Conservation (phyloP, 352 stramenopile genomes). For the Globisporangium takayamanum region DNA sequence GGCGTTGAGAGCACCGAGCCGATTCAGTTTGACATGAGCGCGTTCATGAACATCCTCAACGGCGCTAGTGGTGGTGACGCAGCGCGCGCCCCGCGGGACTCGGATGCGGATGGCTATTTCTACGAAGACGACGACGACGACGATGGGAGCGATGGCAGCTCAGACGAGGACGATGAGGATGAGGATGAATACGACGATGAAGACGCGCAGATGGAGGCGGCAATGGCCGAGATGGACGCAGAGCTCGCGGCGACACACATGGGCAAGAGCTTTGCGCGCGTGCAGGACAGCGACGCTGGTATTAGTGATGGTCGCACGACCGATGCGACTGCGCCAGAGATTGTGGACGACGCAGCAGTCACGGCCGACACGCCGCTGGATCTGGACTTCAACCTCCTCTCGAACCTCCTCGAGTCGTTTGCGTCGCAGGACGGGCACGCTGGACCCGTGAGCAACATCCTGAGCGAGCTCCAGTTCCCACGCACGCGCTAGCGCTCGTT, state of each 20-base stretch:
- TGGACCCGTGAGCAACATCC: slow-evolving; percentile 69
- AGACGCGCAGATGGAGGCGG: slow-evolving; percentile 36
- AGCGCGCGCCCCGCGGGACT: slow-evolving; percentile 9
- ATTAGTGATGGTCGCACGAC: too few relatives aligned
- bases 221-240: slow-evolving; percentile 75
- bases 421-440: slow-evolving; percentile 67
- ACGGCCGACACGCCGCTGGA: slow-evolving; percentile 44
- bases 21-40: slow-evolving; percentile 60
- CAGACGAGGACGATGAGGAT: slow-evolving; percentile 26
- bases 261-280: slow-evolving; percentile 45
- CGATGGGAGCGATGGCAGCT: slow-evolving; percentile 12
- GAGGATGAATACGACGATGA: slow-evolving; percentile 22
- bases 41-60: slow-evolving; percentile 65
- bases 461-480: slow-evolving; percentile 50
- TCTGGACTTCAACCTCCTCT: slow-evolving; percentile 79
- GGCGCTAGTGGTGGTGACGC: slow-evolving; percentile 10
- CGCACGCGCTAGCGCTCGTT: background rate
- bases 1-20: slow-evolving; percentile 50
- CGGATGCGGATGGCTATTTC: slow-evolving; percentile 9
- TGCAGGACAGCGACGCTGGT: slow-evolving; percentile 7
- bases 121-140: slow-evolving; percentile 22
- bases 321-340: background rate
- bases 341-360: slow-evolving; percentile 14
- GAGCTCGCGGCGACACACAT: slow-evolving; percentile 52
- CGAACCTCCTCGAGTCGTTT: slow-evolving; percentile 77